Evolutionary conservation across 2,329 filamentous ascomycete genomes (phyloP).

Genomic region (Sporothrix mexicana): DNA sequence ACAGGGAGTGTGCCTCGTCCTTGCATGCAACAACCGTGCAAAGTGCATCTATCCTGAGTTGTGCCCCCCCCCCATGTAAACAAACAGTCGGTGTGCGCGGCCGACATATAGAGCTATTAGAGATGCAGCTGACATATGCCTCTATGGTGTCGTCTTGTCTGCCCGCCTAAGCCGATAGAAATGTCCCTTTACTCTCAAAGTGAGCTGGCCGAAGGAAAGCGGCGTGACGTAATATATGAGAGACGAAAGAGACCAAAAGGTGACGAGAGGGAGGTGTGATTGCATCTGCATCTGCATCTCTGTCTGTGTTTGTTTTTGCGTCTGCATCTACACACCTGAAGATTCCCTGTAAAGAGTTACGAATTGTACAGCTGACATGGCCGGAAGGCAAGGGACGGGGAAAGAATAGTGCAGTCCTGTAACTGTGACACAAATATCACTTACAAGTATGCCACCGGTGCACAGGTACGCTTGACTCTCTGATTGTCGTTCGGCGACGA

Average conservation of each 20-base stretch:
- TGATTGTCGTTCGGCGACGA: conserved; percentile 1
- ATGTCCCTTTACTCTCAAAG: not conserved
- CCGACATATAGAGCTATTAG: not conserved
- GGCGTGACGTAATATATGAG: conserved; percentile 1
- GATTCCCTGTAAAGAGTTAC: no score
- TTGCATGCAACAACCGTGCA: not conserved
- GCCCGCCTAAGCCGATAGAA: not conserved
- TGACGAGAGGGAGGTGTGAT: no score
- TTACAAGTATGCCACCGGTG: not conserved
- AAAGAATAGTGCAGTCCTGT: not conserved
- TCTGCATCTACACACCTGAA: not conserved
- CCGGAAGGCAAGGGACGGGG: not conserved
- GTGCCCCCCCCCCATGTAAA: not conserved
- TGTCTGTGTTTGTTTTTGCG: not conserved
- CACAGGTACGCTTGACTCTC: not conserved
- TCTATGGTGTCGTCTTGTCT: not conserved
- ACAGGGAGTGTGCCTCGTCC: not conserved
- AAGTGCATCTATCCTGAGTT: not conserved
- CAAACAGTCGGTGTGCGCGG: conserved; percentile 18
- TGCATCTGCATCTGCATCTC: no score
- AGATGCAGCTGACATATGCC: not conserved
- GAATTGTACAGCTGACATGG: not conserved
- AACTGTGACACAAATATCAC: conserved; percentile 4
- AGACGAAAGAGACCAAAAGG: no score
- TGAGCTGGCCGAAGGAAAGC: not conserved